A percentile compares a stretch with the other conserved stretches of the same genome.
Conservation (phyloP, 768 basidiomycete species). For the Phaeotremella skinneri region DNA sequence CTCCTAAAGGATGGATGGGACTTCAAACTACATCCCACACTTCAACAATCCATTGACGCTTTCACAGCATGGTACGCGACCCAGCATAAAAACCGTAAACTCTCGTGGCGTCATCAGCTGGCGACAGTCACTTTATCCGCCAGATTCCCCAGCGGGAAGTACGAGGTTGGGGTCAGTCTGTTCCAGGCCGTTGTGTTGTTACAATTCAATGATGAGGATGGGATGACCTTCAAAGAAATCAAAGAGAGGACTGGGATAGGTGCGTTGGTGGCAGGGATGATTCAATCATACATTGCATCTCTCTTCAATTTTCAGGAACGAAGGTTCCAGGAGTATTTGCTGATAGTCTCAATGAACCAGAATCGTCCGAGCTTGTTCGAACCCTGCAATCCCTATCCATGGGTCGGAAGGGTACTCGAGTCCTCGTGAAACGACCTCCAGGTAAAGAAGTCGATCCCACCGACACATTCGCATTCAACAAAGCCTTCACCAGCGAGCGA, state of each 20-base stretch:
- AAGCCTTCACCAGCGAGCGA: constrained; percentile 73
- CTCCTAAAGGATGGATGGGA: constrained; percentile 26
- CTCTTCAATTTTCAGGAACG: constrained; percentile 53
- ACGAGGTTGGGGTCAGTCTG: constrained; percentile 86
- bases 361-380: constrained; percentile 63
- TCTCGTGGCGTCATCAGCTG: constrained; percentile 83
- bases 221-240: constrained; percentile 67
- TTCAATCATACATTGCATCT: not conserved
- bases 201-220: constrained; percentile 71
- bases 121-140: constrained; percentile 76
- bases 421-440: constrained; percentile 73
- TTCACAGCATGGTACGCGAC: constrained; percentile 72
- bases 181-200: constrained; percentile 85
- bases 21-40: constrained; percentile 55
- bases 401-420: constrained; percentile 71
- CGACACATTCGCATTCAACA: constrained; percentile 80
- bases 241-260: constrained; percentile 68
- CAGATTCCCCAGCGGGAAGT: constrained; percentile 61
- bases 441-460: constrained; percentile 72
- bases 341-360: constrained; percentile 9
- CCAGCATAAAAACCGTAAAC: constrained; percentile 70
- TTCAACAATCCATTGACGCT: constrained; percentile 66
- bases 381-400: constrained; percentile 90
- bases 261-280: constrained; percentile 52
- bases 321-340: constrained; percentile 61